Conservation (phyloP, 164 flowering plant species). For the Saururus chinensis region DNA sequence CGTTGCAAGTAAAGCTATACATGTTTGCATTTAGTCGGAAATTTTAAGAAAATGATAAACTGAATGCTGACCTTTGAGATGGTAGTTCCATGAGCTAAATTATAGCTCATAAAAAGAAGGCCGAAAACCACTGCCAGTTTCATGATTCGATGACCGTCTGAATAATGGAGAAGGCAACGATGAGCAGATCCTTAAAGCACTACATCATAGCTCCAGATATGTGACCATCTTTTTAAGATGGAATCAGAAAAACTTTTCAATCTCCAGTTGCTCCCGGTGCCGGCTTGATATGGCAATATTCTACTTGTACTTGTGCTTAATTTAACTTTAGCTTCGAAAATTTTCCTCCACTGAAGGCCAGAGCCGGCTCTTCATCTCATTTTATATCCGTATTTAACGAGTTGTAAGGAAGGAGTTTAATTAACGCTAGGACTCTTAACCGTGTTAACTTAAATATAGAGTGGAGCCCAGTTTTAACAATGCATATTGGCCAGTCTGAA, state of each 20-base stretch:
- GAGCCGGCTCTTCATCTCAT: background rate
- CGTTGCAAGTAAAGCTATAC: too few relatives aligned
- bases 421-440: too few relatives aligned
- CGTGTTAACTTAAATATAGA: too few relatives aligned
- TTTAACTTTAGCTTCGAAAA: background rate
- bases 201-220: background rate
- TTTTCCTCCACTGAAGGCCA: conserved; percentile 37
- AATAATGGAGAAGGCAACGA: background rate
- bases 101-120: conserved; percentile 14
- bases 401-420: too few relatives aligned
- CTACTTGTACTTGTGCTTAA: background rate
- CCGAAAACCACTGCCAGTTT: conserved; percentile 4
- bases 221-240: background rate
- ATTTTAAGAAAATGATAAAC: background rate
- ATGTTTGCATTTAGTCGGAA: too few relatives aligned
- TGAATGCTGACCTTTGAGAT: conserved; percentile 4
- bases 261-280: background rate
- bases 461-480: too few relatives aligned
- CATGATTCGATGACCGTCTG: conserved; percentile 2
- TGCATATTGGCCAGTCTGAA: too few relatives aligned
- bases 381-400: too few relatives aligned
- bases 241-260: background rate
- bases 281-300: background rate
- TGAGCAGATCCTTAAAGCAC: background rate
- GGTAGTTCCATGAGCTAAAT: conserved; percentile 14